Base-by-base conservation (phyloP, 192 early-diverging fungal genomes). In the Umbelopsis isabellina region DNA sequence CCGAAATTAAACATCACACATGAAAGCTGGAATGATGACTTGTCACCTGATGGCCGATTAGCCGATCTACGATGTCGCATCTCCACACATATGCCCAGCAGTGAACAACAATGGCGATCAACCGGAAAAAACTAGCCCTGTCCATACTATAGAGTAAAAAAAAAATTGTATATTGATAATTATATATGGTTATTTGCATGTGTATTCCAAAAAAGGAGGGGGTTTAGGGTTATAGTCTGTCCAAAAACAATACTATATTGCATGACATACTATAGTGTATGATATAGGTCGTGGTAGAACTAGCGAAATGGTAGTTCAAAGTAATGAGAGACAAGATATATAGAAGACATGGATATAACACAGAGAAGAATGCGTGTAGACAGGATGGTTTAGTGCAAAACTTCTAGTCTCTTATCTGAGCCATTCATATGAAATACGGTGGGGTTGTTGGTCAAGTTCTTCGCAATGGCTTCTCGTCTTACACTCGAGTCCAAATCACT, bases 11-110 rank as follows among this genome's bases (percentile, higher is more conserved):
- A 73, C 35, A 15, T 33, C 16, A 44, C 30, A 2, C 27, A 70
- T 13, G 79, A 72, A 46, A 22, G n/a, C 18, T 76, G 75, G 74
- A 80, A 76, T 50, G 18, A 65, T 9, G 72, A 45, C 1, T 67
- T 48, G 21, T 21, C 46, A 9, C 71, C 75, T 44, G 16, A 8
- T 3, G 41, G 23, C 22, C 70, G 70, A 35, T 35, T 61, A 35
- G 25, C 12, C 27, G 55, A 61, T 35, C 55, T 61, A 35, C 55
- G 33, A 61, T 18, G 10, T 18, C 27, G 55, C 18, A 61, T 61
- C 11, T 16, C 9, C 18, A 30, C 55, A 18, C 30, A n/a, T 18
- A 61, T 61, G 25, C 25, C 27, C 2, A 33, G 27, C 25, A 61
- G 55, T 13, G 55, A 61, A 18, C 13, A 25, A 33, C 21, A 27